phyloP scores from a whole-genome alignment of 352 stramenopile genomes.

The Thraustochytrium sp. region DNA sequence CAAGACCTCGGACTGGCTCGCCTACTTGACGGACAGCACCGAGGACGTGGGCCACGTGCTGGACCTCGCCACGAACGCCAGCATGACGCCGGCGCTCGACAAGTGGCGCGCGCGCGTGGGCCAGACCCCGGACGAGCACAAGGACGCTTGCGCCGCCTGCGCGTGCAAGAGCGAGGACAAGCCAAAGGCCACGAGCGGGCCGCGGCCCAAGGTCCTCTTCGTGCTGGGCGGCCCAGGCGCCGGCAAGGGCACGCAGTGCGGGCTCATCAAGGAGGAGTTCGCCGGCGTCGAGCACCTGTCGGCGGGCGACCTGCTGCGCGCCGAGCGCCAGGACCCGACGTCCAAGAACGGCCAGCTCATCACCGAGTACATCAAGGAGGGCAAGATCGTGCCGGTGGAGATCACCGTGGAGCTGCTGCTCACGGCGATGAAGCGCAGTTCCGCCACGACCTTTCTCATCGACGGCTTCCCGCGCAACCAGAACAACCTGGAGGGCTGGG shows the following conservation, averaged over 20 bases:
- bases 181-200: not conserved
- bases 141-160: not conserved
- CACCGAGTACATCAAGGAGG: constrained; percentile 43
- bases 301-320: constrained; percentile 50
- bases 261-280: constrained; percentile 47
- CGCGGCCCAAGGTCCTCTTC: constrained; percentile 49
- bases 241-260: constrained; percentile 54
- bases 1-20: constrained; percentile 11
- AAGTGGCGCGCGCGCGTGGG: constrained; percentile 11
- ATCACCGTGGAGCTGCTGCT: constrained; percentile 47
- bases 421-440: constrained; percentile 34
- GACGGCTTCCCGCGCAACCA: constrained; percentile 54
- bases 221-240: constrained; percentile 51
- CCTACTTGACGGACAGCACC: constrained; percentile 19
- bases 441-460: constrained; percentile 48
- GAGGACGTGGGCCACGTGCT: constrained; percentile 16
- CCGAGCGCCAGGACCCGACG: constrained; percentile 51
- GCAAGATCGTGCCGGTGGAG: constrained; percentile 48
- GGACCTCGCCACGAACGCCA: not conserved
- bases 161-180: constrained; percentile 24
- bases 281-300: constrained; percentile 47
- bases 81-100: not conserved
- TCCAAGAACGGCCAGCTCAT: constrained; percentile 44
- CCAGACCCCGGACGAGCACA: constrained; percentile 7
- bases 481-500: constrained; percentile 92